phyloP scores from a whole-genome alignment of 2,329 filamentous ascomycete species.

The Diaporthe sp. region DNA sequence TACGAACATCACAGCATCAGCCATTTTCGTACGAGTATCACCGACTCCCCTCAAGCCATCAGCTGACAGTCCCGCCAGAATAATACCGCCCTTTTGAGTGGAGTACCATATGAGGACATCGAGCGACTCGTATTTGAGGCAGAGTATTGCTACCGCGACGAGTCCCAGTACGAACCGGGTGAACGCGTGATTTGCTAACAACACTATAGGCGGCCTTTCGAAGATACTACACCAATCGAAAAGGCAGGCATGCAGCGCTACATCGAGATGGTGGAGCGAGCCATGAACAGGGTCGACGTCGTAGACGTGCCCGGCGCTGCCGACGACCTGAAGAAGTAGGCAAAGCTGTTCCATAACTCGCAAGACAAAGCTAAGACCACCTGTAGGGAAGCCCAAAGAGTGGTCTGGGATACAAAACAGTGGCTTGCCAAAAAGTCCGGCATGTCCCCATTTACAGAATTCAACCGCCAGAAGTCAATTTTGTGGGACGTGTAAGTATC shows the following conservation, averaged over 20 bases:
- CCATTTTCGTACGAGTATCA: background rate
- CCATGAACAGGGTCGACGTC: background rate
- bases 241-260: background rate
- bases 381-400: background rate
- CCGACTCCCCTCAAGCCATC: background rate
- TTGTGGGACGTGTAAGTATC: conserved; percentile 3
- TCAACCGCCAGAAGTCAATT: background rate
- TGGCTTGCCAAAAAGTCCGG: background rate
- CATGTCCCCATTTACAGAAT: background rate
- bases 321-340: background rate
- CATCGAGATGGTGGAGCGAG: background rate
- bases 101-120: background rate
- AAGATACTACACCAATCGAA: background rate
- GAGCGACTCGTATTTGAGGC: background rate
- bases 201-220: background rate
- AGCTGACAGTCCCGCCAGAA: background rate
- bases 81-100: rapidly evolving
- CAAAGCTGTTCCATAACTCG: too few species aligned
- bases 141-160: background rate
- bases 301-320: background rate
- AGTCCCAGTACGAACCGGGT: background rate
- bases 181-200: background rate
- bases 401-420: background rate
- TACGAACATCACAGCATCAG: background rate
- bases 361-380: background rate